phyloP scores from a whole-genome alignment of 495 filamentous ascomycete genomes.

The Lepidopterella palustris region DNA sequence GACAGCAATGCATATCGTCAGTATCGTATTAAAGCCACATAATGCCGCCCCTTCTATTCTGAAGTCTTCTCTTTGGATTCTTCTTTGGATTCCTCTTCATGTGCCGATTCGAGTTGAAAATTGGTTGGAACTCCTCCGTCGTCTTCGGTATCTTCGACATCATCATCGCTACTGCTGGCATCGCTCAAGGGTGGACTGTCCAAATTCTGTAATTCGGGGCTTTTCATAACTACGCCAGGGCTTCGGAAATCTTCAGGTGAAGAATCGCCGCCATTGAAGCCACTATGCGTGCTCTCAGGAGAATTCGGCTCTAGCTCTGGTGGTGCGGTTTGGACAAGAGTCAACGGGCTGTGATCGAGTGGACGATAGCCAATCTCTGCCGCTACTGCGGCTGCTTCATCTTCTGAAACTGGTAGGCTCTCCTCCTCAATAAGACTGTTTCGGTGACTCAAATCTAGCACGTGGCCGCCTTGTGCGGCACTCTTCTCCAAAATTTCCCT shows the following conservation, averaged over 20 bases:
- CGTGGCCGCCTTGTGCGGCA: constrained; percentile 29
- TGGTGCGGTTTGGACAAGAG: constrained; percentile 14
- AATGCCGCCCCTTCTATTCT: too few species aligned
- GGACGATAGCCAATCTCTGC: constrained; percentile 30
- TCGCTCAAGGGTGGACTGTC: constrained; percentile 34
- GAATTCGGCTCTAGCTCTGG: constrained; percentile 3
- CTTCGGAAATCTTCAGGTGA: constrained; percentile 13
- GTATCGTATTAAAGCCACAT: too few species aligned
- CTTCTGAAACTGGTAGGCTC: constrained; percentile 19
- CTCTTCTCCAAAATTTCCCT: constrained; percentile 65
- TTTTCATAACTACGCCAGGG: constrained; percentile 34
- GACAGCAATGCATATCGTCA: too few species aligned
- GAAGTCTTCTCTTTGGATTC: not conserved
- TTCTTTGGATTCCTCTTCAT: not conserved
- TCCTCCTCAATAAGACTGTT: constrained; percentile 18
- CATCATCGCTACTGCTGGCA: constrained; percentile 25
- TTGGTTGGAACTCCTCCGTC: not conserved
- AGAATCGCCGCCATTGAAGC: not conserved
- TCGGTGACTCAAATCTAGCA: constrained; percentile 22
- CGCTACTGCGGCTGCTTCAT: constrained; percentile 35
- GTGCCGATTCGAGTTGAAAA: not conserved
- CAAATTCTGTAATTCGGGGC: constrained; percentile 29
- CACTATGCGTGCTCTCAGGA: not conserved
- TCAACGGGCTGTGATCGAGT: constrained; percentile 14
- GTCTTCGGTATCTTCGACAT: constrained; percentile 14